Evolutionary conservation across 306 rosid species (phyloP), one percentile per base, ranked within the genome.

Genomic region (Canavalia ensiformis): DNA sequence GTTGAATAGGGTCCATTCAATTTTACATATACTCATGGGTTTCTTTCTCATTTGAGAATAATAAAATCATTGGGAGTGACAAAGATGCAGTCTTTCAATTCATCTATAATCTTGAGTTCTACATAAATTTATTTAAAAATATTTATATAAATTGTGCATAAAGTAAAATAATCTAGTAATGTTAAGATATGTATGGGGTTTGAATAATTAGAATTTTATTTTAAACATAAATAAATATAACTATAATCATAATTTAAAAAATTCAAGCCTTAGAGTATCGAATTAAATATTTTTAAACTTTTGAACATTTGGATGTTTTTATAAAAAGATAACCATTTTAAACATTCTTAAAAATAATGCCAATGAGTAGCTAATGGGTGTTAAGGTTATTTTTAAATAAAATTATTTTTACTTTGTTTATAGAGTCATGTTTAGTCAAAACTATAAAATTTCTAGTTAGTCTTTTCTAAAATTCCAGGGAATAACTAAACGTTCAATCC

Each of bases 1-100:
- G 81, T 54, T 76, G 67, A 41, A 60, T 0, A 60, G 57, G 87
- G 82, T 79, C 79, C 75, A 76, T 72, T 45, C 12, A 1, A 45
- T 33, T 56, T 67, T 30, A 18, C 30, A 18, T 18, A 18, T 18
- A 18, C 55, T 11, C 54, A 9, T 3, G 7, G 45, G 42, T 72
- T 44, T 70, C 29, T 12, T 59, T 68, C 46, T 41, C 34, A 39
- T 4, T 8, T 25, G 35, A 63, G 31, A 66, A 46, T n/a, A 45
- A 60, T 46, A 46, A 46, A 60, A 6, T 6, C 33, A 7, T 29
- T 34, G n/a, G 35, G 63, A 57, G 67, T 35, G 54, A 74, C 54
- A 41, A 2, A 54, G 11, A 72, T 6, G 39, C 41, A 52, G 28
- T 37, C 52, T 73, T 52, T 55, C 28, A 56, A 37, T 39, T 39